These are phyloP conservation scores for Chrysochromulina parva DNA, from an alignment of 78 protist genomes.

Conservation along the genomic window DNA sequence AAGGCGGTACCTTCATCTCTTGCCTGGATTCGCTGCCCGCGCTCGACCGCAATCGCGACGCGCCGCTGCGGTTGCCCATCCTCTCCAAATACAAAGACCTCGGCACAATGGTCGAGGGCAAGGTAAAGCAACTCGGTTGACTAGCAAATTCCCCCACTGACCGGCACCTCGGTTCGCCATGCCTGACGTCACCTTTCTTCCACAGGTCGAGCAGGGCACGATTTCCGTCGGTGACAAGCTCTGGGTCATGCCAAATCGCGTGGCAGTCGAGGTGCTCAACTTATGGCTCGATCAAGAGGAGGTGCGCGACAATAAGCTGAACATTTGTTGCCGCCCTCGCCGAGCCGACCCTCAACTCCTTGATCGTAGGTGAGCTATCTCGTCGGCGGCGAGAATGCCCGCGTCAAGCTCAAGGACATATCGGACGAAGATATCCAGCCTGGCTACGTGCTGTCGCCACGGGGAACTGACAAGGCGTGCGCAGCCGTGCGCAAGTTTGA, in stretches of 20 bases:
- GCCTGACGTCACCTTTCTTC: too few relatives aligned
- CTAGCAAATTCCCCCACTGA: too few relatives aligned
- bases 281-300: conserved; percentile 66
- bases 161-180: too few relatives aligned
- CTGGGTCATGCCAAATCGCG: conserved; percentile 75
- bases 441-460: conserved; percentile 24
- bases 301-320: not conserved
- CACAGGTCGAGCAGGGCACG: conserved; percentile 88
- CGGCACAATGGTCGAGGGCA: conserved; percentile 83
- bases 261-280: conserved; percentile 38
- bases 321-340: too few relatives aligned
- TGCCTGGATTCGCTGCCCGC: conserved; percentile 70
- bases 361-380: conserved; percentile 39
- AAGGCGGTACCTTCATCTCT: conserved; percentile 24
- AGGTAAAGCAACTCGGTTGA: not conserved
- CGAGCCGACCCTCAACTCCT: too few relatives aligned
- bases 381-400: conserved; percentile 78
- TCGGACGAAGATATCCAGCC: conserved; percentile 61
- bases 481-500: conserved; percentile 58
- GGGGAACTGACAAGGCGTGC: not conserved
- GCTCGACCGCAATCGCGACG: conserved; percentile 56
- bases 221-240: conserved; percentile 60
- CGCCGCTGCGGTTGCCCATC: conserved; percentile 84
- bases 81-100: conserved; percentile 80
- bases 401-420: conserved; percentile 73